Evolutionary conservation across 2,329 filamentous ascomycete species (phyloP), one percentile per base, ranked within the genome.

Genomic region (Colletotrichum gigasporum): DNA sequence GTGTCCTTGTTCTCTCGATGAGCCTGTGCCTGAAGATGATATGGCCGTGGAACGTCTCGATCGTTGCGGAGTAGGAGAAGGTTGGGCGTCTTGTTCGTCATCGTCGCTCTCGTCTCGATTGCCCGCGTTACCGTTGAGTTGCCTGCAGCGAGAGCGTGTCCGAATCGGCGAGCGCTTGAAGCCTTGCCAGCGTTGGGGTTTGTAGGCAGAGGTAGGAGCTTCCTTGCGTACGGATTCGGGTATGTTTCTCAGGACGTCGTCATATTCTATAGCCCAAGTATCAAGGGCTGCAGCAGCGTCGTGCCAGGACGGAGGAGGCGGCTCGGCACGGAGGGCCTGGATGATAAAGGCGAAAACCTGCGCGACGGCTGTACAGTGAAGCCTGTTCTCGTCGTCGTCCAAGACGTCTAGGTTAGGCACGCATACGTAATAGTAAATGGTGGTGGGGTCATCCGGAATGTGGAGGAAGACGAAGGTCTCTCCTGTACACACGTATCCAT

Each of bases 201-300:
- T 74, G 53, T 74, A 73, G 6, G 67, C 65, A 30, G 70, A 70
- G 12, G 37, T 50, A 44, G 48, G 65, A 8, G 48, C 41, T 30
- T 63, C 53, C 41, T 71, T 72, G 26, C 69, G 69, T 5, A 61
- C 65, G 28, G 66, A 64, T 37, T 11, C 48, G 7, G 69, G 72
- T 7, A 73, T 73, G 10, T 61, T 71, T 5, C 66, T 67, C 7
- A 75, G 47, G 1, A 75, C 34, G 28, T 76, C 71, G 7, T 76
- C 70, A n/a, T n/a, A n/a, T n/a, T 79, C 74, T 1, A 78, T 69
- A 28, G 66, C 70, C 78, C 73, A 80, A 20, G 57, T 73, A 26
- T 70, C 71, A 54, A 79, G 73, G 4, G 47, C 42, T 18, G 64
- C 61, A 26, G 74, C 68, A 10, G 61, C 65, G 39, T 77, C 70